A percentile compares a stretch with the other conserved stretches of the same genome.
Conservation (phyloP, 495 filamentous ascomycete genomes). For the Elaphomyces granulatus region DNA sequence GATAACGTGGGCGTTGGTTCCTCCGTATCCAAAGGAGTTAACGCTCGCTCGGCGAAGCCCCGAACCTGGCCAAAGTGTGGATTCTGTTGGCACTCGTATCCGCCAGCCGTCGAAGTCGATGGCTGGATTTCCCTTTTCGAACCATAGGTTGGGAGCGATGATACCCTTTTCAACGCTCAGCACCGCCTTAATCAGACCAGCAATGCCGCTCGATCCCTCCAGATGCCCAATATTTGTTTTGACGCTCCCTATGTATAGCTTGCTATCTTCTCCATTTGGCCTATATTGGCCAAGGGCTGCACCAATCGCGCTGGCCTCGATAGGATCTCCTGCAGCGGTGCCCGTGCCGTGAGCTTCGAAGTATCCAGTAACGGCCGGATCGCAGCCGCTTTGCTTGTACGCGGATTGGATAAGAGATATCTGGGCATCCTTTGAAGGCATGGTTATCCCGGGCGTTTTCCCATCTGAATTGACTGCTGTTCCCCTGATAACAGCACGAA, state of each 20-base stretch:
- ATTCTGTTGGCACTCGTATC: constrained; percentile 5
- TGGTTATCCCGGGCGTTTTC: constrained; percentile 12
- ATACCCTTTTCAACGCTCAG: constrained; percentile 13
- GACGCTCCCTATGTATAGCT: constrained; percentile 16
- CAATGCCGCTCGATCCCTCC: constrained; percentile 11
- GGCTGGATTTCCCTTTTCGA: constrained; percentile 9
- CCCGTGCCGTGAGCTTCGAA: constrained; percentile 32
- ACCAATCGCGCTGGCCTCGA: constrained; percentile 3
- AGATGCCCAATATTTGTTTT: constrained; percentile 29
- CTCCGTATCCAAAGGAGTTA: constrained; percentile 21
- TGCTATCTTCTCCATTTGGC: background rate
- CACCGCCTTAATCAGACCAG: constrained; percentile 16
- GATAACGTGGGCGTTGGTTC: constrained; percentile 18
- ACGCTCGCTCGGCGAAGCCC: constrained; percentile 9
- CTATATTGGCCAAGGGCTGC: constrained; percentile 15
- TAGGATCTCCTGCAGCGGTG: constrained; percentile 6
- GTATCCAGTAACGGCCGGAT: constrained; percentile 8
- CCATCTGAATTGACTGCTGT: constrained; percentile 34
- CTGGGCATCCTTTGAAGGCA: constrained; percentile 15
- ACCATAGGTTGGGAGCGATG: constrained; percentile 11
- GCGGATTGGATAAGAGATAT: constrained; percentile 10
- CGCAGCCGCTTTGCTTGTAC: constrained; percentile 17
- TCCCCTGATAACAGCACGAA: constrained; percentile 26
- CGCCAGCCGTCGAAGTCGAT: constrained; percentile 17
- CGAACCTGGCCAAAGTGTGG: constrained; percentile 8